Evolutionary conservation across 305 asterid species (phyloP), one percentile per base, ranked within the genome.

Genomic region (Andrographis paniculata): DNA sequence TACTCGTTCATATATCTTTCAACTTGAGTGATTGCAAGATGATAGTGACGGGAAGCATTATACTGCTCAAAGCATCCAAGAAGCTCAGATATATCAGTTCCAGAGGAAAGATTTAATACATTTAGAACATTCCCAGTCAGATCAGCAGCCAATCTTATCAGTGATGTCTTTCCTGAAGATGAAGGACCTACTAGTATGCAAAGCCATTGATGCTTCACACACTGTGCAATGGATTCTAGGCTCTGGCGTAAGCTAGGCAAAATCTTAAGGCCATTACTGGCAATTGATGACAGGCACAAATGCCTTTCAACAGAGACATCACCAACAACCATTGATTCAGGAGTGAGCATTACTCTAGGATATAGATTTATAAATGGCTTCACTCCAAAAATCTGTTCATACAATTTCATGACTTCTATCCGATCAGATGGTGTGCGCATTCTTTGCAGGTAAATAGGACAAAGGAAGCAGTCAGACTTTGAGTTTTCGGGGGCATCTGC

Each of bases 31-130:
- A 87, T 70, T 61, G 70, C 76, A 16, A 70, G 72, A 50, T 71
- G 82, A 79, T 68, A 87, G 74, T 77, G 81, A 38, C 94, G 89
- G 49, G 85, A 74, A 59, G 87, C 78, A 60, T 79, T 79, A 55
- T 79, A 69, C 71, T 92, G 99, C 81, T 92, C 99, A 78, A 92
- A 92, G 71, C 86, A 84, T 70, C 99, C 99, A 64, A 87, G 93
- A 42, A 91, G 73, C 50, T 92, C 99, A 50, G 99, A 92, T 72
- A 80, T 74, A 74, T 92, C 99, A 62, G 95, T 84, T 5, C 94
- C 74, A 48, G 99, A 82, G n/a, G 95, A 92, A 68, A 92, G 93
- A 69, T 81, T 92, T 51, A 91, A 59, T 61, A 84, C 99, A 53
- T 92, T 67, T 44, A 92, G 79, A 45, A 77, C 79, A 50, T 87